These are phyloP conservation scores for Pseudozyma flocculosa DNA, from an alignment of 1,284 basidiomycete species.

Conservation along the genomic window DNA sequence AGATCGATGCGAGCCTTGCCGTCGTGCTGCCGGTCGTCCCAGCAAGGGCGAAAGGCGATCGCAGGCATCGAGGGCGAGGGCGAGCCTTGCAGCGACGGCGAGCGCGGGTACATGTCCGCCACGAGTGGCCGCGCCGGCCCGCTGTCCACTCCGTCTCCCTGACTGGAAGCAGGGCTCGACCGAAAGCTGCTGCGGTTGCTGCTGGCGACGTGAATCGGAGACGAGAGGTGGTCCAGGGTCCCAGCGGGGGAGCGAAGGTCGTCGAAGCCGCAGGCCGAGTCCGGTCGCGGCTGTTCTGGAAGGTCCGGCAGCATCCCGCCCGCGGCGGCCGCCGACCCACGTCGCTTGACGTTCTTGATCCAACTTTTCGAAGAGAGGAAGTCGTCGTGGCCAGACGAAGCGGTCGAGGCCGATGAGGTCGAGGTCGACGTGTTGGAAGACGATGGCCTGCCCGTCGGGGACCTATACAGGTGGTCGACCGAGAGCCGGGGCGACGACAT, in stretches of 20 bases:
- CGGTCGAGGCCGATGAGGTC: conserved; percentile 8
- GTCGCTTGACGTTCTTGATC: conserved; percentile 12
- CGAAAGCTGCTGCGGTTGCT: conserved; percentile 9
- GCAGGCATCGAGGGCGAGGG: conserved; percentile 8
- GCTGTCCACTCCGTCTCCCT: background rate
- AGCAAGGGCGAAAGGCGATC: conserved; percentile 3
- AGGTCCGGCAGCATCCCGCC: conserved; percentile 11
- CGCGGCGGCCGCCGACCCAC: conserved; percentile 5
- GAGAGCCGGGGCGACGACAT: too few relatives aligned
- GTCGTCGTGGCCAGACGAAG: conserved; percentile 6
- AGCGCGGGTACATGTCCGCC: conserved; percentile 16
- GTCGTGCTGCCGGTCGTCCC: too few relatives aligned
- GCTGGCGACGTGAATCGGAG: background rate
- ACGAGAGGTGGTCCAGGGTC: too few relatives aligned
- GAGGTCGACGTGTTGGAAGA: conserved; percentile 5
- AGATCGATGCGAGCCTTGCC: background rate
- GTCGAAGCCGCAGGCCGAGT: conserved; percentile 1
- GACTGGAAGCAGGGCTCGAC: conserved; percentile 12
- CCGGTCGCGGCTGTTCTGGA: conserved; percentile 15
- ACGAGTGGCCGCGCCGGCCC: conserved; percentile 3
- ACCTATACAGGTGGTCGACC: background rate
- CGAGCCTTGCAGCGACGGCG: conserved; percentile 16
- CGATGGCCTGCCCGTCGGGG: conserved; percentile 2
- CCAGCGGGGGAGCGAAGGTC: conserved; percentile 11
- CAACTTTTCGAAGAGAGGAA: background rate